phyloP scores from a whole-genome alignment of 1,139 yeast species.

The Yamadazyma kanchanaburiensis region DNA sequence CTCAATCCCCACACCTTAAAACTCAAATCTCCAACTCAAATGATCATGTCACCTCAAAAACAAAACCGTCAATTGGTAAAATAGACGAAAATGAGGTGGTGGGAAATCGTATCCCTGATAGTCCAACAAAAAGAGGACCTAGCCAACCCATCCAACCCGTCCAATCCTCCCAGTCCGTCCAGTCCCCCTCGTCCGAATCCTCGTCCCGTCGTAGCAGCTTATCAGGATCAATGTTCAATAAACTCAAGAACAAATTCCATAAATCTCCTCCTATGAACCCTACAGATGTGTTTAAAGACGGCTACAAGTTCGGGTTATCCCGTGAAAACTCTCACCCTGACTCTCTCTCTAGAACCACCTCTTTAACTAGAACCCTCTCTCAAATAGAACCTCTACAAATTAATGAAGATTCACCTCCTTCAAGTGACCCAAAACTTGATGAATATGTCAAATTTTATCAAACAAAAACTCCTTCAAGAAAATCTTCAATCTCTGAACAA shows the following conservation, averaged over 20 bases:
- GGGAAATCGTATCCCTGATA: neutral
- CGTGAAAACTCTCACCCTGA: conserved; percentile 1
- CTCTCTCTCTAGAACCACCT: too few species aligned
- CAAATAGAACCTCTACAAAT: neutral
- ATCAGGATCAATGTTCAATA: conserved; percentile 24
- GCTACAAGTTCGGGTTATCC: conserved; percentile 7
- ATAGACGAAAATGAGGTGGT: conserved; percentile 26
- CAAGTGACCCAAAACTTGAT: conserved; percentile 51
- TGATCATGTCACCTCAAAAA: conserved; percentile 26
- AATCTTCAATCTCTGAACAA: conserved; percentile 16
- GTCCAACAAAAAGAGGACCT: too few species aligned
- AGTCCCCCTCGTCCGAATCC: too few species aligned
- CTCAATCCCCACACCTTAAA: conserved; percentile 19
- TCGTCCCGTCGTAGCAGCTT: too few species aligned
- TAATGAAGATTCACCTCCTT: conserved; percentile 1
- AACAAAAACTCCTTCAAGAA: conserved; percentile 21
- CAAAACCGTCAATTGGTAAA: conserved; percentile 35
- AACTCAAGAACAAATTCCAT: conserved; percentile 33
- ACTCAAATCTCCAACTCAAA: conserved; percentile 35
- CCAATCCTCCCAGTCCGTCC: too few species aligned
- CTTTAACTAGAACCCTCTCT: conserved; percentile 1
- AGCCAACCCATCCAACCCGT: too few species aligned
- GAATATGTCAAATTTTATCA: conserved; percentile 54
- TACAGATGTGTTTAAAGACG: conserved; percentile 29
- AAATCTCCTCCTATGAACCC: conserved; percentile 17